phyloP scores from a whole-genome alignment of 2,329 filamentous ascomycete genomes.

The Thyridium curvatum region DNA sequence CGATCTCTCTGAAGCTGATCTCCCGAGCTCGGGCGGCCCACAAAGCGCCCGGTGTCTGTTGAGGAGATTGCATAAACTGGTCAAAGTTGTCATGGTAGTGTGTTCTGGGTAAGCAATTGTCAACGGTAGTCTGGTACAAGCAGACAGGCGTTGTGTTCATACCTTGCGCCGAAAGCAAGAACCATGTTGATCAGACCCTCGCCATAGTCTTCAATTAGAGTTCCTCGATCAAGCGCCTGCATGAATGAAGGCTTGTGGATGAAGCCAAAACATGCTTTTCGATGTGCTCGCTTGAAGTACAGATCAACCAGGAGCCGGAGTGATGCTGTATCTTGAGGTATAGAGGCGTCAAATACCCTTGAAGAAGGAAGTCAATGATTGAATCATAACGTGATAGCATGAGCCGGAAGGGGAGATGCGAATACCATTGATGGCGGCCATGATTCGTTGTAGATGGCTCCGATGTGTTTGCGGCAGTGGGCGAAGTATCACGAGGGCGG shows the following conservation, averaged over 20 bases:
- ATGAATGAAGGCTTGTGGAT: conserved; percentile 8
- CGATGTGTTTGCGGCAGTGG: not conserved
- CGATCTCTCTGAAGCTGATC: not conserved
- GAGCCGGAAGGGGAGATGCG: no score
- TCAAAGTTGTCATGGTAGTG: not conserved
- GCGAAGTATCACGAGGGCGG: not conserved
- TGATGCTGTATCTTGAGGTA: not conserved
- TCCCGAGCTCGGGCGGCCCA: not conserved
- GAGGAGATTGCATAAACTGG: not conserved
- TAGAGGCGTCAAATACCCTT: not conserved
- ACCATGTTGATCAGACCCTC: conserved; percentile 3
- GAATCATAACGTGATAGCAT: no score
- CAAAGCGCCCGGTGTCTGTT: not conserved
- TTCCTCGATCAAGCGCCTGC: conserved; percentile 4
- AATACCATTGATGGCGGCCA: no score
- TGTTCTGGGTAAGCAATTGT: not conserved
- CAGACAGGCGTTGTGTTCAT: not conserved
- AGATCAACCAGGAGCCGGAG: not conserved
- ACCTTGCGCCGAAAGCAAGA: conserved; percentile 1
- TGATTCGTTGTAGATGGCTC: no score
- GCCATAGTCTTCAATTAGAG: conserved; percentile 3
- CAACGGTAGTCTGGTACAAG: not conserved
- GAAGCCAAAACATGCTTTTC: conserved; percentile 4
- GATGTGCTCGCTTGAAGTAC: conserved; percentile 4
- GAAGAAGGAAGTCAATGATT: not conserved